phyloP scores from a whole-genome alignment of 2,329 filamentous ascomycete genomes.

The Clonostachys solani region DNA sequence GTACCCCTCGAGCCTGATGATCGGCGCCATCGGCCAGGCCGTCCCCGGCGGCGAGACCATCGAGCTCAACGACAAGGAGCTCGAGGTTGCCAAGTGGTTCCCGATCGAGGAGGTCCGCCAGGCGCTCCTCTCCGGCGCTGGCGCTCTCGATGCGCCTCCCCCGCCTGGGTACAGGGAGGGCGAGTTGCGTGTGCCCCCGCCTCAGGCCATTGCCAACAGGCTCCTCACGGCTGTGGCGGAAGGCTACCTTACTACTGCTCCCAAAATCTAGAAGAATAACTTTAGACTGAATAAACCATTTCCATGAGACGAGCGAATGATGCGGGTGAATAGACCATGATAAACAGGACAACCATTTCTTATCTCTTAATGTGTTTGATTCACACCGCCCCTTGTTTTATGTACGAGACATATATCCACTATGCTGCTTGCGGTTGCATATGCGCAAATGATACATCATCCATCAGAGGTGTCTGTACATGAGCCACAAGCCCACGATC shows the following conservation, averaged over 20 bases:
- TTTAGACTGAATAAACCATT: background rate
- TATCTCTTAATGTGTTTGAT: background rate
- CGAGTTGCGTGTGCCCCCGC: slow-evolving; percentile 72
- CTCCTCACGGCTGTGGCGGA: slow-evolving; percentile 75
- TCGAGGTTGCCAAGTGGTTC: slow-evolving; percentile 90
- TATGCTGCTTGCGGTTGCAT: background rate
- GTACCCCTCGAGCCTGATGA: slow-evolving; percentile 81
- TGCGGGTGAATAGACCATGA: background rate
- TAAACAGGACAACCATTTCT: background rate
- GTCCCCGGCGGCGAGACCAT: slow-evolving; percentile 74
- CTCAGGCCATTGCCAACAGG: slow-evolving; percentile 89
- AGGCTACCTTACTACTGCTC: slow-evolving; percentile 58
- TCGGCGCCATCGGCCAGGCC: slow-evolving; percentile 83
- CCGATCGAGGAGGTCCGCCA: slow-evolving; percentile 73
- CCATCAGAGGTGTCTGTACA: slow-evolving; percentile 31
- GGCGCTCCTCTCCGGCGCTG: slow-evolving; percentile 63
- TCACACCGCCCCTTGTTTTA: background rate
- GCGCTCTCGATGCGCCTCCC: slow-evolving; percentile 60
- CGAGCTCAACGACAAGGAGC: slow-evolving; percentile 81
- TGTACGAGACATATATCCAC: slow-evolving; percentile 21
- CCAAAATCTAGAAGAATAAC: slow-evolving; percentile 40
- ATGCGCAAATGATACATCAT: slow-evolving; percentile 31
- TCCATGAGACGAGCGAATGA: too few relatives aligned
- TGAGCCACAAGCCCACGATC: slow-evolving; percentile 34
- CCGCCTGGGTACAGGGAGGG: slow-evolving; percentile 71